Evolutionary conservation across 768 basidiomycete species (phyloP), one percentile per base, ranked within the genome.

Genomic region (Scleroderma bovista): DNA sequence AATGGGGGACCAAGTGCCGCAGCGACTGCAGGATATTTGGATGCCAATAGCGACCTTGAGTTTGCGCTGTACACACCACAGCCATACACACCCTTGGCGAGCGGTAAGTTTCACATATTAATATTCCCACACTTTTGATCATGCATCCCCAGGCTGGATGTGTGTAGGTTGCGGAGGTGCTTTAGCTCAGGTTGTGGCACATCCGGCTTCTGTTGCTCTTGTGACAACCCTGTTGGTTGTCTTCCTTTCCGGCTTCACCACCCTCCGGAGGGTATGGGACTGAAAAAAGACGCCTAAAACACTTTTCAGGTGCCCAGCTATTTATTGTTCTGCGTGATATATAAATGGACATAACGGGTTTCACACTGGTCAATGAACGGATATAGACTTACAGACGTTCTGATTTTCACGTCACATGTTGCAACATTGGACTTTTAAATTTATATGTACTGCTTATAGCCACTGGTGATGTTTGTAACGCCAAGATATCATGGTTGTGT

Each of bases 61-160:
- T 87, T 87, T 62, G 80, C 81, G 32, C 58, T 87, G 55, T 87
- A 87, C 62, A 74, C 74, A 22, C 83, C 83, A 10, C 73, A 73
- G 53, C 12, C 68, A 6, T 82, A 83, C 59, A 80, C 77, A 4
- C 75, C 78, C 8, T 60, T 82, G n/a, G 51, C 70, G 11, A 72
- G 79, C 69, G 68, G 72, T 67, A 26, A 44, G 36, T 11, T 48
- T 13, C 19, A 6, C 24, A 13, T 17, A 38, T 20, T 44, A 6
- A 12, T n/a, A 42, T 17, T 34, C 36, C 19, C 2, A 44, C 23
- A 11, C 7, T 8, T 52, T 37, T 17, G 7, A 26, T 20, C 22
- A 6, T 46, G 47, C 29, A 17, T 48, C 19, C 20, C 40, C 12
- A 67, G 66, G 66, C 19, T 67, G 67, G 67, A 45, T 45, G 12